Percentiles rank a stretch among this genome's conserved stretches.
Conservation (phyloP, 139 green algal genomes). For the Ettlia oleoabundans region DNA sequence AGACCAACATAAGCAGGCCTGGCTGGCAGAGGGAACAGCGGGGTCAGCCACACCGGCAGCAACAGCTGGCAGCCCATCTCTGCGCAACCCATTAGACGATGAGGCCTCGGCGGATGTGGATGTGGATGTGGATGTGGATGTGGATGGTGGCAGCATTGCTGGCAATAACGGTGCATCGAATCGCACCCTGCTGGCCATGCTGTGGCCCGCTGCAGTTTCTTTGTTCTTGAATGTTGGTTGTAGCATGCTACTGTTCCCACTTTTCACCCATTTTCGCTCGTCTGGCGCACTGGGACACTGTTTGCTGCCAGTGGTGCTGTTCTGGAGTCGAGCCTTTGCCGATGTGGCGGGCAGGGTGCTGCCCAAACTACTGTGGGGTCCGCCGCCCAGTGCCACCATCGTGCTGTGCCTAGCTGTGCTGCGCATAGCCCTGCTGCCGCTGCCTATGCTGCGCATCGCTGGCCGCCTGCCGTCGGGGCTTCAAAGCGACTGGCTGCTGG, state of each 20-base stretch:
- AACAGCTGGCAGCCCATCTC: not conserved
- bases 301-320: constrained; percentile 14
- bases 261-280: constrained; percentile 11
- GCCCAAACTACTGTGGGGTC: not conserved
- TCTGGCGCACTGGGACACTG: not conserved
- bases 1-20: not conserved
- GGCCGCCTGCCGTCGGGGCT: not conserved
- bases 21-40: not conserved
- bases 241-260: constrained; percentile 25
- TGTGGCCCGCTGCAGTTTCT: not conserved
- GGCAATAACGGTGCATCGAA: too few species aligned
- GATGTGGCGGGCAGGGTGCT: constrained; percentile 18
- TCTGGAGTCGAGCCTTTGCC: not conserved
- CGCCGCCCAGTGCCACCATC: not conserved
- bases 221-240: not conserved
- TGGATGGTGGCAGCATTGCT: not conserved
- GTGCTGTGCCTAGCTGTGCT: constrained; percentile 2
- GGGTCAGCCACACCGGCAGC: not conserved
- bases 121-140: not conserved
- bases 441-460: not conserved
- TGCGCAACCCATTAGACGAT: not conserved
- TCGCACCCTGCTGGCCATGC: not conserved
- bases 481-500: constrained; percentile 7
- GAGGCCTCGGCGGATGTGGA: too few species aligned
- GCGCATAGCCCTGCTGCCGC: not conserved